These are phyloP conservation scores for Heterobasidion occidentale DNA, from an alignment of 1,284 basidiomycete genomes.

Conservation along the genomic window DNA sequence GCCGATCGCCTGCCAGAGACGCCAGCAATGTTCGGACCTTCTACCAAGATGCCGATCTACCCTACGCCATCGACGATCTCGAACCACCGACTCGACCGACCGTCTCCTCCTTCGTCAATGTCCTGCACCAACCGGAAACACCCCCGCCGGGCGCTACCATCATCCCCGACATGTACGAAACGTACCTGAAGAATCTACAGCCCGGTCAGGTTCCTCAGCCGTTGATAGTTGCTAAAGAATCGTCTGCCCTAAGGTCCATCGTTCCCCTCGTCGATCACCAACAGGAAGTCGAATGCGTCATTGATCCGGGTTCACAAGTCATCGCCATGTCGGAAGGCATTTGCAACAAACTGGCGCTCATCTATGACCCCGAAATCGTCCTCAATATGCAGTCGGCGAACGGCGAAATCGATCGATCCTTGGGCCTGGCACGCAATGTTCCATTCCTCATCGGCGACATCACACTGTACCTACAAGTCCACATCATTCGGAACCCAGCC, in stretches of 20 bases:
- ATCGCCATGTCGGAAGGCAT: background rate
- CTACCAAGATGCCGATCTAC: background rate
- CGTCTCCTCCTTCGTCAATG: background rate
- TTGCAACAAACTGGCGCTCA: background rate
- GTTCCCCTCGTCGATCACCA: background rate
- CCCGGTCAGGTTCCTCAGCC: background rate
- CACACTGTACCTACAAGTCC: conserved; percentile 15
- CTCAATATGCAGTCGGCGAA: conserved; percentile 14
- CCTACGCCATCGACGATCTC: background rate
- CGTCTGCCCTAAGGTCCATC: background rate
- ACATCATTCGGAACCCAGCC: conserved; percentile 18
- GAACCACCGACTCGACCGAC: background rate
- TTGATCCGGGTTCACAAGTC: background rate
- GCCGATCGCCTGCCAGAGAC: background rate
- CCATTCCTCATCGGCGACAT: conserved; percentile 1
- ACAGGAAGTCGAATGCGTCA: background rate
- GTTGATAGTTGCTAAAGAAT: background rate
- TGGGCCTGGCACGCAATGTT: conserved; percentile 14
- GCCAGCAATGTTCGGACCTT: background rate
- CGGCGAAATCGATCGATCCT: conserved; percentile 13
- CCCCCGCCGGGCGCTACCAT: background rate
- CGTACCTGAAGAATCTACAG: background rate
- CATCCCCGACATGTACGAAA: background rate
- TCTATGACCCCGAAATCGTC: background rate
- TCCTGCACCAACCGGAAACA: background rate